These are phyloP conservation scores for Trametes punicea DNA, from an alignment of 768 basidiomycete genomes.

Conservation along the genomic window DNA sequence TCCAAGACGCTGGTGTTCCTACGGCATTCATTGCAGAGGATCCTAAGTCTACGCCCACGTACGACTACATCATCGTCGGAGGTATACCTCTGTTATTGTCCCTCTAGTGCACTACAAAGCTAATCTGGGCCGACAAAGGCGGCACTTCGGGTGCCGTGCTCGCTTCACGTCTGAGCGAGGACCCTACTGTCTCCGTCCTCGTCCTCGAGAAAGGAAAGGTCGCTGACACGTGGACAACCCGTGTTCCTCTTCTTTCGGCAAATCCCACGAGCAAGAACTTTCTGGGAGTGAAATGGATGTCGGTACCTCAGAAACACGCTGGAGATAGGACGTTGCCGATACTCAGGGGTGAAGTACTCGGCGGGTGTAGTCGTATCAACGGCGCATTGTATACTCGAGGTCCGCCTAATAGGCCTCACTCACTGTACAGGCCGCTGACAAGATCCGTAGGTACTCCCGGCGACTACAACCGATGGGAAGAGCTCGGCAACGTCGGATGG, in stretches of 20 bases:
- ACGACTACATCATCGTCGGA: slow-evolving; percentile 34
- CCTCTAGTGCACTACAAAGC: neutral
- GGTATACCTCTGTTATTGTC: slow-evolving; percentile 20
- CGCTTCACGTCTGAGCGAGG: slow-evolving; percentile 54
- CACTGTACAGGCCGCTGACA: neutral
- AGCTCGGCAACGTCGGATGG: slow-evolving; percentile 33
- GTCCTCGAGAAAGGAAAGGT: slow-evolving; percentile 49
- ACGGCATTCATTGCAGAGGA: no score
- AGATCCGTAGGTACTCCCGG: slow-evolving; percentile 17
- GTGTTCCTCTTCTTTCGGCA: slow-evolving; percentile 29
- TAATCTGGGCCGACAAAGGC: slow-evolving; percentile 10
- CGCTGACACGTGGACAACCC: slow-evolving; percentile 7
- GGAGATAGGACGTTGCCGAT: neutral
- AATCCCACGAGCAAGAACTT: slow-evolving; percentile 23
- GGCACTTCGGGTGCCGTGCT: slow-evolving; percentile 60
- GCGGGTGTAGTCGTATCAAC: slow-evolving; percentile 47
- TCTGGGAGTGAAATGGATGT: slow-evolving; percentile 1
- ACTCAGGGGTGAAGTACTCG: slow-evolving; percentile 33
- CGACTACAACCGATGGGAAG: slow-evolving; percentile 32
- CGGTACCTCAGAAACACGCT: neutral
- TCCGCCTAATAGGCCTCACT: neutral
- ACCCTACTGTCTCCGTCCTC: slow-evolving; percentile 48
- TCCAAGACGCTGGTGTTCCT: no score
- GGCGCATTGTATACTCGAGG: slow-evolving; percentile 35
- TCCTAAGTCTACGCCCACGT: no score